phyloP scores from a whole-genome alignment of 2,329 filamentous ascomycete genomes.

The Talaromyces sp. region DNA sequence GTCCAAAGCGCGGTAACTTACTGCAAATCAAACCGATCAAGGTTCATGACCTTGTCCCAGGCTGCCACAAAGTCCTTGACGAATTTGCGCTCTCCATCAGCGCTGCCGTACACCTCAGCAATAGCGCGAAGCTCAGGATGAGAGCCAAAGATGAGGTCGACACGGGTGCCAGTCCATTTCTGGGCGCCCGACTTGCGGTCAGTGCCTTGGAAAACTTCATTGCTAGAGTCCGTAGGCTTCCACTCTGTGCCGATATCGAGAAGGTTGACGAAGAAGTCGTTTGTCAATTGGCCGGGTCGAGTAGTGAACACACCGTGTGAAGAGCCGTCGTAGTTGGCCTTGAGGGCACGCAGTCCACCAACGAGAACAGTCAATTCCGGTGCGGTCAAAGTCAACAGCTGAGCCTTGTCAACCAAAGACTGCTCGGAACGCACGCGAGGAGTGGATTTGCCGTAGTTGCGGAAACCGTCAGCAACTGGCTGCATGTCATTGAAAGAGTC shows the following conservation, averaged over 20 bases:
- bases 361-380: slow-evolving; percentile 68
- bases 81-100: slow-evolving; percentile 59
- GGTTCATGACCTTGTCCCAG: slow-evolving; percentile 71
- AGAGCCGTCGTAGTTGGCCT: slow-evolving; percentile 67
- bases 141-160: slow-evolving; percentile 67
- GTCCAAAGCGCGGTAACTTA: background rate
- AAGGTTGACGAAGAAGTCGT: slow-evolving; percentile 78
- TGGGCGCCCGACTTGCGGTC: slow-evolving; percentile 61
- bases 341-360: slow-evolving; percentile 66
- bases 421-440: slow-evolving; percentile 61
- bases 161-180: slow-evolving; percentile 66
- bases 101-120: slow-evolving; percentile 62
- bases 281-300: slow-evolving; percentile 63
- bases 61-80: slow-evolving; percentile 65
- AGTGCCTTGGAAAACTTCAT: slow-evolving; percentile 58
- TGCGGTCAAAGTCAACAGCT: slow-evolving; percentile 64
- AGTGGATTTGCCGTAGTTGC: slow-evolving; percentile 66
- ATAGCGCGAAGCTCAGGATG: slow-evolving; percentile 68
- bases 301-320: slow-evolving; percentile 63
- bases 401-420: slow-evolving; percentile 65
- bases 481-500: slow-evolving; percentile 61
- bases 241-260: slow-evolving; percentile 63
- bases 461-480: slow-evolving; percentile 70
- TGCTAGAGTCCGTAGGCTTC: slow-evolving; percentile 49
- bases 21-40: slow-evolving; percentile 63